Base-by-base conservation (phyloP, 768 basidiomycete genomes). In the Russula earlei region DNA sequence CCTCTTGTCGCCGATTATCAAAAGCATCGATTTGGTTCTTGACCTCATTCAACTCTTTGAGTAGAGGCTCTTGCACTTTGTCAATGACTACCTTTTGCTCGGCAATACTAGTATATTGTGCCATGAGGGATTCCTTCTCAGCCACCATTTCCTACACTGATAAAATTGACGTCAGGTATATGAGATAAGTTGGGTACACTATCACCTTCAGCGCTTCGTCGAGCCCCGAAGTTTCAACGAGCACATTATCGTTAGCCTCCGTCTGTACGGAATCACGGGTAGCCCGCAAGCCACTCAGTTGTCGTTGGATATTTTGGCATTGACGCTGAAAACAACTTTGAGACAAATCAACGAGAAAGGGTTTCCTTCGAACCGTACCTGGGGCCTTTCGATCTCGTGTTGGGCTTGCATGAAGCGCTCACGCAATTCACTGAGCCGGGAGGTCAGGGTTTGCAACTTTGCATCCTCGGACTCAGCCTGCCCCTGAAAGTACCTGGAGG, bases 191-290 rank as follows among this genome's bases (percentile, higher is more conserved):
- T 22, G 5, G 29, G 51, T 9, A 15, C 17, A 29, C 2, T 14
- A 44, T 76, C 62, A 83, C 85, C 62, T 74, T 66, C 65, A 81
- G 79, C 5, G 76, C 79, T 11, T 68, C 73, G 56, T 83, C 72
- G 14, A 87, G 69, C 14, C 75, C 77, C 20, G 76, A 72, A n/a
- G 87, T 72, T 62, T 78, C 76, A 7, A 78, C 78, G 2, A 86
- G 84, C 66, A 85, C 71, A 12, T 86, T 84, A 19, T 87, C 84
- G 54, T 84, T 85, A 12, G 77, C 75, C 58, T 85, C 84, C 34
- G 76, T 71, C 59, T 83, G 78, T 17, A 86, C 65, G 20, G 69
- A 68, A 29, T 65, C 63, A 38, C 78, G 67, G 2, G 59, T 62
- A 7, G 58, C 33, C 65, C 73, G 81, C 29, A 66, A 45, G 8